phyloP scores from a whole-genome alignment of 2,329 filamentous ascomycete species.

The Penicillium hesseltinei region DNA sequence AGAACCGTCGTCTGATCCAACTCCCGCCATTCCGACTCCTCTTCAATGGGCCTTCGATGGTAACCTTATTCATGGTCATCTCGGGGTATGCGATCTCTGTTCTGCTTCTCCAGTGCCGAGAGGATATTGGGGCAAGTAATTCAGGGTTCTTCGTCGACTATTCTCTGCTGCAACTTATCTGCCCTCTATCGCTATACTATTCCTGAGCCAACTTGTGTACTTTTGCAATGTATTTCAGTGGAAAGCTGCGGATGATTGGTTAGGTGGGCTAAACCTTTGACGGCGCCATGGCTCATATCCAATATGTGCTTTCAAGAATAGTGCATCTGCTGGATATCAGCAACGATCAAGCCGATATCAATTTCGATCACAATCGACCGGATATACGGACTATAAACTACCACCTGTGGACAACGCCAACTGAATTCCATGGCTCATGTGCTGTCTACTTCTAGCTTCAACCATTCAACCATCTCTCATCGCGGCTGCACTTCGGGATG shows the following conservation, averaged over 20 bases:
- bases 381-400: background rate
- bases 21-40: background rate
- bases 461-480: background rate
- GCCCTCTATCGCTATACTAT: background rate
- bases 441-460: background rate
- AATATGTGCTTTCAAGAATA: background rate
- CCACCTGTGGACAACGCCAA: slow-evolving; percentile 3
- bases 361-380: background rate
- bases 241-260: background rate
- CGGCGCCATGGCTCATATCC: background rate
- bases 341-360: slow-evolving; percentile 2
- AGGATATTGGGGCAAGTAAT: background rate
- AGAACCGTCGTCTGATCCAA: background rate
- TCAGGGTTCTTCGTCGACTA: background rate
- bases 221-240: background rate
- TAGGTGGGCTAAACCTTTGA: background rate
- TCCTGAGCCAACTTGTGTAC: background rate
- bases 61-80: slow-evolving; percentile 1
- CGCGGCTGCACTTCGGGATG: background rate
- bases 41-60: background rate
- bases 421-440: slow-evolving; percentile 4
- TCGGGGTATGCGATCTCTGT: slow-evolving; percentile 2
- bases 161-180: slow-evolving; percentile 2
- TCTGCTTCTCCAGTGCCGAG: background rate
- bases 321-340: slow-evolving; percentile 2